Evolutionary conservation across 768 basidiomycete species (phyloP), one percentile per base, ranked within the genome.

Genomic region (Boletus vinaceobasis): DNA sequence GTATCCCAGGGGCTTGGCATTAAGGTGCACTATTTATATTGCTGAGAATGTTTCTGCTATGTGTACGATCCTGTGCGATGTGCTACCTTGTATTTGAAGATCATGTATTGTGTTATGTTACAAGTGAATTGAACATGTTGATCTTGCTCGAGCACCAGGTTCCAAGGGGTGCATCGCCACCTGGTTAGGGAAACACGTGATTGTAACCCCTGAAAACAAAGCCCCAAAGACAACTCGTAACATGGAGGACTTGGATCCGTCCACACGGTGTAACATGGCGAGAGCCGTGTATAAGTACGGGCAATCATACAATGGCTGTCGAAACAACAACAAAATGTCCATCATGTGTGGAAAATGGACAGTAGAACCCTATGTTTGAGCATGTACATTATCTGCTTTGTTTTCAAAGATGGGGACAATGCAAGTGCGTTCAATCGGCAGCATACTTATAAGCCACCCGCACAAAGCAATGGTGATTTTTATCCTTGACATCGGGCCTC

Each of bases 1-100:
- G 71, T 33, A 65, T 76, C 48, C 78, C 78, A 42, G 81, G 78
- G 7, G 75, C 76, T 17, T 82, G 80, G 81, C 66, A 74, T 54
- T 79, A 51, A 67, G 27, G 31, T 45, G 29, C 13, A 39, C 11
- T 49, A 32, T 54, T 33, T 49, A 23, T 43, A 11, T 43, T 50
- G 13, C 53, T 26, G 14, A n/a, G 43, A 29, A 21, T 50, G n/a
- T 43, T 21, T 7, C 38, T 50, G 32, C 5, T 65, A 17, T 17
- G 7, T 66, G 64, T 63, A 64, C 33, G 58, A 55, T 60, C 45
- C 13, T 43, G 27, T 29, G 38, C n/a, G 23, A 29, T 38, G 32
- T 33, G 26, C 21, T 50, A 35, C 9, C 13, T 50, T 43, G 50
- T 19, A n/a, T 17, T n/a, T 38, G 37, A 5, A 7, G 36, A 43